phyloP scores from a whole-genome alignment of 495 filamentous ascomycete species.

The Antarctomyces pellizariae region DNA sequence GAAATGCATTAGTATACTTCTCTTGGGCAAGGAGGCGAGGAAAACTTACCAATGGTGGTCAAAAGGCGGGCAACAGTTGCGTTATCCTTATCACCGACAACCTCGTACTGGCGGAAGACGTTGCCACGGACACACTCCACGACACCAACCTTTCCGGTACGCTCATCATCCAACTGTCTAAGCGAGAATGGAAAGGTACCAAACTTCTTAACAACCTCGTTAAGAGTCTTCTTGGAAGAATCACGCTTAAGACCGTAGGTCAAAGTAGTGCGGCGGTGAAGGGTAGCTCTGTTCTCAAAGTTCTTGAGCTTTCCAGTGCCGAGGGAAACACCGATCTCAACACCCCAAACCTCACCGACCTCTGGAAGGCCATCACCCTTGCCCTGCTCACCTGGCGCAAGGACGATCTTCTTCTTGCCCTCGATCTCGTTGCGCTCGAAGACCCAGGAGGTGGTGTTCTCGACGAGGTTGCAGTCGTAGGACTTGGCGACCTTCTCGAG shows the following conservation, averaged over 20 bases:
- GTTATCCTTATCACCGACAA: constrained; percentile 76
- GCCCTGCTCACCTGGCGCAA: constrained; percentile 61
- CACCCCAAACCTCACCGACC: constrained; percentile 90
- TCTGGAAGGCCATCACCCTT: constrained; percentile 84
- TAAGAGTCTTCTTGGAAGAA: constrained; percentile 70
- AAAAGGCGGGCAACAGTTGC: constrained; percentile 64
- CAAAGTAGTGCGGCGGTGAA: constrained; percentile 77
- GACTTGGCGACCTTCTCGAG: constrained; percentile 79
- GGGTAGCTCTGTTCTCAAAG: constrained; percentile 62
- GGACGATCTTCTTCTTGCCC: constrained; percentile 92
- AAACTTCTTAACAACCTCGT: constrained; percentile 89
- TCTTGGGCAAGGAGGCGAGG: constrained; percentile 4
- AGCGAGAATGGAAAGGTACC: constrained; percentile 94
- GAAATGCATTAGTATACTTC: constrained; percentile 7
- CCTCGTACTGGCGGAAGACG: constrained; percentile 85
- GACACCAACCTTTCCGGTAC: constrained; percentile 85
- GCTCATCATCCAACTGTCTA: constrained; percentile 89
- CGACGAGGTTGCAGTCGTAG: constrained; percentile 82
- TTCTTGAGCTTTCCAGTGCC: constrained; percentile 89
- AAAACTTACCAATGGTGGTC: constrained; percentile 64
- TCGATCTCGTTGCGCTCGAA: constrained; percentile 96
- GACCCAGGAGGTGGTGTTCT: constrained; percentile 91
- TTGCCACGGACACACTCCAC: constrained; percentile 82
- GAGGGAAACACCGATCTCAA: constrained; percentile 78
- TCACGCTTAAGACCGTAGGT: constrained; percentile 82